Evolutionary conservation across 139 green algal genomes (phyloP).

Genomic region (Coccomyxa sp.): DNA sequence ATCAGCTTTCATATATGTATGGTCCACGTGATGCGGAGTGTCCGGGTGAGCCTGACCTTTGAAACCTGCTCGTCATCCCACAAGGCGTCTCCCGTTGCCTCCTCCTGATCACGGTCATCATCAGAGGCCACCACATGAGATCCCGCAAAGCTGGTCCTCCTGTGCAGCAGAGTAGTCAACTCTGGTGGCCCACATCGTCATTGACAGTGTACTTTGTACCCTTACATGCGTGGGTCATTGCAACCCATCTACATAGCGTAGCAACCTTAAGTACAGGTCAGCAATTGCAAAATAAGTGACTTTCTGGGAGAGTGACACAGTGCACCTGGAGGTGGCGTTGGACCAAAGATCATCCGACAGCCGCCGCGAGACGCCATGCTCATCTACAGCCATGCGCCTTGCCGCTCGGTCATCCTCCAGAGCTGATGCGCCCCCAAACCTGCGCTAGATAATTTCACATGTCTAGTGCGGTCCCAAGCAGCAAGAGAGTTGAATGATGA

Average conservation of each 20-base stretch:
- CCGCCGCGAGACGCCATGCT: slow-evolving; percentile 22
- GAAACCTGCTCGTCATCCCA: not conserved
- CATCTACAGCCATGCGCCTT: slow-evolving; percentile 30
- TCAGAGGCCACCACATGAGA: not conserved
- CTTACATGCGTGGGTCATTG: not conserved
- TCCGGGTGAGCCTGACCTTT: not conserved
- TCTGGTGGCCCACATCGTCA: not conserved
- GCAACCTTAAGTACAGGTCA: not conserved
- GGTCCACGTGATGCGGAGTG: not conserved
- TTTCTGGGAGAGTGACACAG: not conserved
- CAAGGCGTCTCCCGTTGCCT: not conserved
- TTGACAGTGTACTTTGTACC: not conserved
- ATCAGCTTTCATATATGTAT: not conserved
- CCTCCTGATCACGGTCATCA: not conserved
- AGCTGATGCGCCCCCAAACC: slow-evolving; percentile 18
- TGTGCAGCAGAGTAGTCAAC: not conserved
- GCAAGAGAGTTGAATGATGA: not conserved
- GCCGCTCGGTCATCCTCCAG: slow-evolving; percentile 18
- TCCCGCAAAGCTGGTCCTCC: not conserved
- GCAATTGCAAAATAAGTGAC: no score
- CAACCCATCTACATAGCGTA: not conserved
- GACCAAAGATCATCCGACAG: slow-evolving; percentile 19
- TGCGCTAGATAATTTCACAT: not conserved
- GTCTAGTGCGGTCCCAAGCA: not conserved
- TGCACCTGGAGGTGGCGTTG: not conserved